phyloP scores from a whole-genome alignment of 208 protist genomes.

The Wallacemonas sp. region DNA sequence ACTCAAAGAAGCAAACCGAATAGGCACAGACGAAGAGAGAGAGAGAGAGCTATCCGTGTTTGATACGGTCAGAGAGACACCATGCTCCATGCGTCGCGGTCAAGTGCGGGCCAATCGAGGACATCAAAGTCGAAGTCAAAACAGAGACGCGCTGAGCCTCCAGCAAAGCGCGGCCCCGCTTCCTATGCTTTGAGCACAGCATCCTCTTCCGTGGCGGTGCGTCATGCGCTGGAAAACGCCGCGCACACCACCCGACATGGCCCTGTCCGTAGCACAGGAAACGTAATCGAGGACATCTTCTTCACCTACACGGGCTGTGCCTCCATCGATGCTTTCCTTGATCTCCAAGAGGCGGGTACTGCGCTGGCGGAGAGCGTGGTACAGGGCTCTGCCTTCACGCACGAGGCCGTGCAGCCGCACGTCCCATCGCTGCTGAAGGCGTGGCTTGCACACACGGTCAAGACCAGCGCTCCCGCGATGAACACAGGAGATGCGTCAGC shows the following conservation, averaged over 20 bases:
- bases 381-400: slow-evolving; percentile 42
- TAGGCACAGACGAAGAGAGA: too few species aligned
- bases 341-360: slow-evolving; percentile 40
- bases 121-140: too few species aligned
- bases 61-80: too few species aligned
- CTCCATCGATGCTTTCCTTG: slow-evolving; percentile 35
- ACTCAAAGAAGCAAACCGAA: too few species aligned
- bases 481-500: background rate
- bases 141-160: too few species aligned
- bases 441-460: slow-evolving; percentile 24
- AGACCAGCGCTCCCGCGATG: slow-evolving; percentile 9
- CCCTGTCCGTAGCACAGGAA: slow-evolving; percentile 20
- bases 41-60: too few species aligned
- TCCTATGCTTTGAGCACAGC: too few species aligned
- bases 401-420: slow-evolving; percentile 47
- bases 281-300: slow-evolving; percentile 57
- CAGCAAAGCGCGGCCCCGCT: too few species aligned
- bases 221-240: background rate
- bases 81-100: too few species aligned
- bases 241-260: slow-evolving; percentile 2
- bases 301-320: slow-evolving; percentile 62
- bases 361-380: slow-evolving; percentile 37
- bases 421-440: slow-evolving; percentile 35
- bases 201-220: too few species aligned
- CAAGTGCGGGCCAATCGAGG: too few species aligned